Base-by-base conservation (phyloP, 441 rosid genomes). In the Gossypium schwendimanii region DNA sequence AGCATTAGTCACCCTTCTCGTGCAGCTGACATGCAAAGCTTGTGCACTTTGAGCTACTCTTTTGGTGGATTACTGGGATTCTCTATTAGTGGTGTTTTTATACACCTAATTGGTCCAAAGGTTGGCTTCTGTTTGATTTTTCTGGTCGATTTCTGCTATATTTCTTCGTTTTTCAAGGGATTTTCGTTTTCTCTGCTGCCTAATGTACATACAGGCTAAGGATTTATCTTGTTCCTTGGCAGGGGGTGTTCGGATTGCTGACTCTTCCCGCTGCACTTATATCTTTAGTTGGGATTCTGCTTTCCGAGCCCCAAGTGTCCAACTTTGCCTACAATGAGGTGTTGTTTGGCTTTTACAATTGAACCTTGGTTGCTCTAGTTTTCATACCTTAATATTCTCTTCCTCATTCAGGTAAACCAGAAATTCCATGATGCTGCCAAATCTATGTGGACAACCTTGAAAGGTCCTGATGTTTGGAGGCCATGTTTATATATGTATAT, bases 1-100 rank as follows among this genome's bases (percentile, higher is more conserved):
- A 96, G 99, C 57, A 96, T 86, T 24, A 80, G 75, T 31, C 93
- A 83, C 59, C 97, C 89, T 82, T 76, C 88, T 52, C 93, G 94
- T 73, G 97, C 99, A 1, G 87, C 96, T 31, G 98, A 96, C 78
- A 91, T 96, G 98, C 98, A 96, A 82, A 96, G 98, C 76, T 82
- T 96, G 75, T 93, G 98, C 63, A 85, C 87, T 23, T 82, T 88
- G 36, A 83, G 89, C 80, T 81, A 97, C 6, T 86, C 98, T 1
- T 78, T 86, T 72, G 99, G 99, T 75, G 88, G 88, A 44, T 81
- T 96, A 26, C 45, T 96, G 39, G 98, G 99, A 63, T 96, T 75
- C 75, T 83, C 85, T 17, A 70, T 92, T 73, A 92, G 98, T 73
- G 98, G 99, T 6, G 73, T 96, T 72, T 83, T 96, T 69, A 84